Evolutionary conservation across 2,329 filamentous ascomycete genomes (phyloP).

Genomic region (Paecilomyces sp.): DNA sequence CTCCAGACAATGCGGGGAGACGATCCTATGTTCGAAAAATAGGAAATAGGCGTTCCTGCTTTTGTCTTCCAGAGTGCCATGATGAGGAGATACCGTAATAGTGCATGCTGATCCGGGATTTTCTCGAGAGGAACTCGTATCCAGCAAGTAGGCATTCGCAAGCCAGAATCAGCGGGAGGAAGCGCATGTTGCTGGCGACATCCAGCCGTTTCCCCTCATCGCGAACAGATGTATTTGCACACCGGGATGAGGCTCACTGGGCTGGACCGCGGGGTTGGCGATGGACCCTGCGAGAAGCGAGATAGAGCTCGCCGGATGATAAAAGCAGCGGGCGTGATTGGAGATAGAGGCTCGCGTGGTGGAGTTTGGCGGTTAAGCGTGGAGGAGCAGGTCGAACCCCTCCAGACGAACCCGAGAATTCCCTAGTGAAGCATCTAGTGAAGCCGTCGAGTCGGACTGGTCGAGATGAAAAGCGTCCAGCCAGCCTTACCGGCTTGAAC

Average conservation of each 20-base stretch:
- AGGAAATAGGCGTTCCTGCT: background rate
- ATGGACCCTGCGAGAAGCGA: background rate
- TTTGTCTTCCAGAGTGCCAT: background rate
- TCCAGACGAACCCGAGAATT: background rate
- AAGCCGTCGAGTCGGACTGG: too few relatives aligned
- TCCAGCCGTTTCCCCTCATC: background rate
- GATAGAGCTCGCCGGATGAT: background rate
- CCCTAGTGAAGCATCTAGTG: background rate
- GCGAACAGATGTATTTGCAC: background rate
- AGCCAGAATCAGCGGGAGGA: background rate
- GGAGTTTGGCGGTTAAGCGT: background rate
- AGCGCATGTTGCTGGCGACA: background rate
- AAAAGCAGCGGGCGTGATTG: background rate
- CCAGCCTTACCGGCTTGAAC: background rate
- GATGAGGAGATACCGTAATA: background rate
- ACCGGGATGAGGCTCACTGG: background rate
- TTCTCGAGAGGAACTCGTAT: background rate
- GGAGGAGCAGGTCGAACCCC: background rate
- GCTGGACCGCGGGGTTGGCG: background rate
- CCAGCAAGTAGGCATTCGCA: background rate
- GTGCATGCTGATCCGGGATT: background rate
- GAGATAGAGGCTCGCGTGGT: background rate
- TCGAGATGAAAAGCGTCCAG: background rate
- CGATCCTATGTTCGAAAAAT: background rate
- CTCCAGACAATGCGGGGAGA: background rate